Evolutionary conservation across 495 filamentous ascomycete genomes (phyloP), one percentile per base, ranked within the genome.

Genomic region (Evansstolkia leycettana): DNA sequence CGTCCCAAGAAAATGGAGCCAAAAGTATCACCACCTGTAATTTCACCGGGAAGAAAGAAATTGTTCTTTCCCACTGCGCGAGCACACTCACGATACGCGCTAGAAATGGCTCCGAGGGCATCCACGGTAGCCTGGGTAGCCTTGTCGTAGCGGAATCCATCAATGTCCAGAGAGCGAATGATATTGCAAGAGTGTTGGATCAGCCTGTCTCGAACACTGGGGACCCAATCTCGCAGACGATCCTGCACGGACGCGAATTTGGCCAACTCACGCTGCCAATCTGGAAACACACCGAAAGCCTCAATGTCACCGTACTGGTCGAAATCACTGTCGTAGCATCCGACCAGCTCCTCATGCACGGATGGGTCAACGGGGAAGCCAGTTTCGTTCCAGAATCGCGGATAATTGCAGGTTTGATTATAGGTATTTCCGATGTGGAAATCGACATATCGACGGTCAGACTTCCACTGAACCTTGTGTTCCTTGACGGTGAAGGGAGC

Each of bases 181-280:
- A 73, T 59, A 53, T 80, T 73, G 50, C 79, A 83, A 4, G 78
- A 78, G 37, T 83, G 80, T 17, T 62, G 69, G 28, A 70, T 63
- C 18, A 85, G 51, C 29, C 73, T 71, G 24, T 70, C 60, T 16
- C 62, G 51, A 2, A 83, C 80, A 23, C 62, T 62, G 2, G 76
- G 73, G 8, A 69, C 46, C 80, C 80, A 84, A 42, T 82, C 80
- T 18, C 80, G 73, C 7, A 85, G 61, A 39, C 80, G 76, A 46
- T 85, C 80, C 51, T 85, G 80, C 3, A 83, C 80, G 24, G 70
- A 80, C 19, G 78, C 76, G 48, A 84, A 84, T 43, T 83, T 84
- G 10, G 78, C 69, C 28, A 85, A 59, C 53, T 84, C 70, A 45
- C 69, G 65, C 45, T 80, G 57, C 70, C 74, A 84, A 43, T 81